Evolutionary conservation across 352 stramenopile genomes (phyloP).

Genomic region (Aphanomyces invadans): DNA sequence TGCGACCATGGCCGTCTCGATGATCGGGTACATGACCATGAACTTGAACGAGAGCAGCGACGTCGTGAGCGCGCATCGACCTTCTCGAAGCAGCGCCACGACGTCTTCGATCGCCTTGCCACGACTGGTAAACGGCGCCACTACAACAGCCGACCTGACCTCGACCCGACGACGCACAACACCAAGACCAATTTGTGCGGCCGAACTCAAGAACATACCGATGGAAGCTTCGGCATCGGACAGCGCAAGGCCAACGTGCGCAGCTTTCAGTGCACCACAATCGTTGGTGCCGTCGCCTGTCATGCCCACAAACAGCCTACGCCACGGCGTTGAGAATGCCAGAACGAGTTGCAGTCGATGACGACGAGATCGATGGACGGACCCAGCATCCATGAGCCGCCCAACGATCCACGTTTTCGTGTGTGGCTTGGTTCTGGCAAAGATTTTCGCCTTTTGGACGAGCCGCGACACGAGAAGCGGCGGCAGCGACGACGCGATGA

Average conservation of each 20-base stretch:
- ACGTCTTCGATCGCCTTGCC: constrained; percentile 79
- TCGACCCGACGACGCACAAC: too few relatives aligned
- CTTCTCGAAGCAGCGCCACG: constrained; percentile 77
- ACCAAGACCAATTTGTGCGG: too few relatives aligned
- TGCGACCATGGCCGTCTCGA: constrained; percentile 66
- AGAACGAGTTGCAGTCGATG: too few relatives aligned
- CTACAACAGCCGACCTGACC: too few relatives aligned
- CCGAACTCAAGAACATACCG: too few relatives aligned
- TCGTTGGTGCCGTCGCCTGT: constrained; percentile 79
- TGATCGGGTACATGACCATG: constrained; percentile 89
- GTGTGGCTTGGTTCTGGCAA: constrained; percentile 59
- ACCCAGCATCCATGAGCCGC: constrained; percentile 42
- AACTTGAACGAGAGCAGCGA: constrained; percentile 87
- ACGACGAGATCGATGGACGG: not conserved
- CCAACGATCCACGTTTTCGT: constrained; percentile 79
- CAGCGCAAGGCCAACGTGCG: constrained; percentile 86
- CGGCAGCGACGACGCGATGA: not conserved
- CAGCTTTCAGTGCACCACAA: constrained; percentile 84
- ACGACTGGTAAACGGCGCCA: constrained; percentile 87
- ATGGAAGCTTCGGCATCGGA: constrained; percentile 83
- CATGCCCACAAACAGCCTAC: constrained; percentile 52
- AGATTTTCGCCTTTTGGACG: constrained; percentile 53
- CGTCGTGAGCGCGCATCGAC: constrained; percentile 81
- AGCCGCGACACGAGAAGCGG: constrained; percentile 27
- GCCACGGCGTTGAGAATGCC: too few relatives aligned